Conservation (phyloP, 768 basidiomycete genomes). For the Baorangia bicolor region DNA sequence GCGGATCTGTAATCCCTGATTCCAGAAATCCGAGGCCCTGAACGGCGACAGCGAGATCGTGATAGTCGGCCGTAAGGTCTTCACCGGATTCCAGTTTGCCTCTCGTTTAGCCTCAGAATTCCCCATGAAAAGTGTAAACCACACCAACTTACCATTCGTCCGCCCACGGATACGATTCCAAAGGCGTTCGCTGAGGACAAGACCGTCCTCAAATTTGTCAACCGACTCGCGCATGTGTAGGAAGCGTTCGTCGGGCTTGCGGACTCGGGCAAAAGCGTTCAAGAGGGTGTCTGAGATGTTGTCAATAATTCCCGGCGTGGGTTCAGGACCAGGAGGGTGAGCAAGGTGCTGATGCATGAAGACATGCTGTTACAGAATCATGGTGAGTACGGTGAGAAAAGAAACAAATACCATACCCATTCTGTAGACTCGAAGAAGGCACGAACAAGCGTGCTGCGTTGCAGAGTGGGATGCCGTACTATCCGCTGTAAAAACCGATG, state of each 20-base stretch:
- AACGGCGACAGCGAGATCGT: slow-evolving; percentile 93
- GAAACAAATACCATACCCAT: slow-evolving; percentile 67
- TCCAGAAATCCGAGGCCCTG: slow-evolving; percentile 98
- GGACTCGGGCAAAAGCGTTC: slow-evolving; percentile 93
- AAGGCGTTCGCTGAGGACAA: slow-evolving; percentile 75
- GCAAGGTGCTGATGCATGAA: slow-evolving; percentile 96
- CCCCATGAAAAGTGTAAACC: slow-evolving; percentile 31
- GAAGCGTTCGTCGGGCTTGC: slow-evolving; percentile 97
- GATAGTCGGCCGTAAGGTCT: slow-evolving; percentile 98
- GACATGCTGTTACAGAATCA: slow-evolving; percentile 62
- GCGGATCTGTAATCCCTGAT: slow-evolving; percentile 95
- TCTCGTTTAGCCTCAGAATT: slow-evolving; percentile 85
- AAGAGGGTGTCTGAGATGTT: slow-evolving; percentile 94
- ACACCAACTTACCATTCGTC: slow-evolving; percentile 72
- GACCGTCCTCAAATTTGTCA: slow-evolving; percentile 96
- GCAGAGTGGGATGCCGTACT: slow-evolving; percentile 90
- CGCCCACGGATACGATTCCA: slow-evolving; percentile 77
- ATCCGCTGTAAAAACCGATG: slow-evolving; percentile 91
- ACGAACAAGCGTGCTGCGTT: slow-evolving; percentile 85
- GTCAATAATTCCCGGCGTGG: slow-evolving; percentile 80
- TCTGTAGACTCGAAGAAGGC: slow-evolving; percentile 96
- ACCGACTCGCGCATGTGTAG: slow-evolving; percentile 87
- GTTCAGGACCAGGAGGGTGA: slow-evolving; percentile 85
- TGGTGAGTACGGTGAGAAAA: slow-evolving; percentile 1
- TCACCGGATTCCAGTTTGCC: slow-evolving; percentile 74